These are phyloP conservation scores for Calocybe cyanea DNA, from an alignment of 768 basidiomycete genomes.

Conservation along the genomic window DNA sequence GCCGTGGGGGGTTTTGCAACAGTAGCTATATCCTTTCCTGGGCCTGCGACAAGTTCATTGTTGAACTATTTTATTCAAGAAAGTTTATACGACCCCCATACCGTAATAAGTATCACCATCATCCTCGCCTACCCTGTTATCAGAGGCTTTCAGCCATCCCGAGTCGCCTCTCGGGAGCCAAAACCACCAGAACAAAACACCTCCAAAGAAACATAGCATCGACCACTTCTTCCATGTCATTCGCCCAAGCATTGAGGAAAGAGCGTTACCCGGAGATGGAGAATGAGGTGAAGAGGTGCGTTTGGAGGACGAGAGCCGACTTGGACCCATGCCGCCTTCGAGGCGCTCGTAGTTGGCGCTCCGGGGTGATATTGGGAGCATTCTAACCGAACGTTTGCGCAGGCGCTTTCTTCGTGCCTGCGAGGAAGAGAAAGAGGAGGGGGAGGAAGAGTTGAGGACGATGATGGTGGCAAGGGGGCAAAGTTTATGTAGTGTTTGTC, in stretches of 20 bases:
- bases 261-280: no score
- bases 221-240: conserved; percentile 66
- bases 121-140: no score
- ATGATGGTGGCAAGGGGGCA: neutral
- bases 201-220: no score
- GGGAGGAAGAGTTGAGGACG: conserved; percentile 7
- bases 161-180: no score
- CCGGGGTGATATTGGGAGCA: conserved; percentile 29
- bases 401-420: neutral
- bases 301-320: conserved; percentile 17
- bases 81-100: neutral
- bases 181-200: no score
- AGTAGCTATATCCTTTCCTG: neutral
- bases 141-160: no score
- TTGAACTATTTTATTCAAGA: neutral
- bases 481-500: no score
- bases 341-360: conserved; percentile 54
- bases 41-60: no score
- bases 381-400: conserved; percentile 1
- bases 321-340: conserved; percentile 57
- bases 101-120: neutral
- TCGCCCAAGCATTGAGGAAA: conserved; percentile 12
- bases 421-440: neutral
- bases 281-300: no score
- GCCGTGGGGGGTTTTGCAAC: conserved; percentile 2